Evolutionary conservation across 805 yeast genomes (phyloP).

Genomic region (Kockiozyma suomiensis): DNA sequence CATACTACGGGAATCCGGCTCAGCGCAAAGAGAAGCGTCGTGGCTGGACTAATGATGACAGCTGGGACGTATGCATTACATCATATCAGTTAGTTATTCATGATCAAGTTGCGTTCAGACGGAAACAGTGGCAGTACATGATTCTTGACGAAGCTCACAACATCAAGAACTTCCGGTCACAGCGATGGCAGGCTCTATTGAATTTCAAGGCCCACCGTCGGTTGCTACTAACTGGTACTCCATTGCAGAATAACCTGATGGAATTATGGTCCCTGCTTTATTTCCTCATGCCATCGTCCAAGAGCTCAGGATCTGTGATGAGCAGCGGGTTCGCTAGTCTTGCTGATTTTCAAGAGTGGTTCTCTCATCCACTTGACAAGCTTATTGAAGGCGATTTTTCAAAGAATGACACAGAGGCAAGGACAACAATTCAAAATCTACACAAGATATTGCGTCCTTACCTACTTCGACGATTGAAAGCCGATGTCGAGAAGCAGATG

Average conservation of each 20-base stretch:
- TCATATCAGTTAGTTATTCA: conserved; percentile 97
- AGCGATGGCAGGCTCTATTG: conserved; percentile 93
- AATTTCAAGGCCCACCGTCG: conserved; percentile 93
- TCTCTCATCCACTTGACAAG: conserved; percentile 74
- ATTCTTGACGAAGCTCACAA: conserved; percentile 98
- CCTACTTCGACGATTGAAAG: conserved; percentile 83
- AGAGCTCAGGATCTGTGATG: conserved; percentile 56
- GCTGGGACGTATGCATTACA: conserved; percentile 95
- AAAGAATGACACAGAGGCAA: conserved; percentile 68
- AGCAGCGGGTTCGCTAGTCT: conserved; percentile 96
- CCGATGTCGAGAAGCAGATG: conserved; percentile 98
- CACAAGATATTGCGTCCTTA: conserved; percentile 96
- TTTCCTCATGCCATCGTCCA: conserved; percentile 91
- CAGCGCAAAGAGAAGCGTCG: conserved; percentile 93
- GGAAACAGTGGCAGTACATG: conserved; percentile 96
- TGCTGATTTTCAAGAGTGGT: conserved; percentile 97
- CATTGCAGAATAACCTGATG: conserved; percentile 89
- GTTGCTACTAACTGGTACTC: conserved; percentile 91
- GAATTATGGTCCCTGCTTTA: conserved; percentile 95
- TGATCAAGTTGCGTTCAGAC: conserved; percentile 89
- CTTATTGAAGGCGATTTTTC: conserved; percentile 69
- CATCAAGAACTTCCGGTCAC: conserved; percentile 92
- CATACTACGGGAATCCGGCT: conserved; percentile 95
- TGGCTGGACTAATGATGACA: conserved; percentile 96
- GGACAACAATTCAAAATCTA: conserved; percentile 78